Base-by-base conservation (phyloP, 1,139 yeast genomes). In the Candida sp. region DNA sequence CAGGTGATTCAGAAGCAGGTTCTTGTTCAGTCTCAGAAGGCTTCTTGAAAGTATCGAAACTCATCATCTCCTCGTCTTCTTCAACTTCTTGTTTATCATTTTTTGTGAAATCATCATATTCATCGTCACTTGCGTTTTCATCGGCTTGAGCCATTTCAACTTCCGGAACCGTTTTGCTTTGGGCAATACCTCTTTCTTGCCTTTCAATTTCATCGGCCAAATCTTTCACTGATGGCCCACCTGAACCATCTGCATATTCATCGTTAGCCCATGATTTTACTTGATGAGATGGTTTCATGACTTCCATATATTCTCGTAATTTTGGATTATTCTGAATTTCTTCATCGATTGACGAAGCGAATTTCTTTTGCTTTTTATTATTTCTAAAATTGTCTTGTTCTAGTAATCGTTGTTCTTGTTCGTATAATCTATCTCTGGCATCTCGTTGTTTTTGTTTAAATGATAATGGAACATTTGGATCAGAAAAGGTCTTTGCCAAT, bases 401-500 rank as follows among this genome's bases (percentile, higher is more conserved):
- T 39, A 69, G 60, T 37, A 78, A 60, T 49, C 75, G 64, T 52
- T 75, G 81, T 61, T 82, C 90, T 49, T 80, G 73, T 48, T 72
- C 75, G 51, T 71, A 67, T 34, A 84, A 62, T 47, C 79, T 73
- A 33, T 74, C 77, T 39, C 73, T 75, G 12, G 82, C 81, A 52
- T 76, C 73, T 58, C 80, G 72, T 53, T 76, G 73, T 66, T 79
- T 79, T 47, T 84, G 87, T 51, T 75, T 82, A 71, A 82, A 77
- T 0, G 95, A 81, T 47, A 79, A 64, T n/a, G 95, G 95, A 7
- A 87, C 91, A 6, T 70, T 69, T 4, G 93, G 90, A 60, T 88
- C 96, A 9, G 88, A 84, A 61, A 87, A 85, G 36, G 93, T 79
- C 66, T 87, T 88, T 1, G 99, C 99, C 44, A 85, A 57, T 40